Percentiles rank a stretch among this genome's conserved stretches.
Conservation (phyloP, 768 basidiomycete species). For the Leccinum incarnatum region DNA sequence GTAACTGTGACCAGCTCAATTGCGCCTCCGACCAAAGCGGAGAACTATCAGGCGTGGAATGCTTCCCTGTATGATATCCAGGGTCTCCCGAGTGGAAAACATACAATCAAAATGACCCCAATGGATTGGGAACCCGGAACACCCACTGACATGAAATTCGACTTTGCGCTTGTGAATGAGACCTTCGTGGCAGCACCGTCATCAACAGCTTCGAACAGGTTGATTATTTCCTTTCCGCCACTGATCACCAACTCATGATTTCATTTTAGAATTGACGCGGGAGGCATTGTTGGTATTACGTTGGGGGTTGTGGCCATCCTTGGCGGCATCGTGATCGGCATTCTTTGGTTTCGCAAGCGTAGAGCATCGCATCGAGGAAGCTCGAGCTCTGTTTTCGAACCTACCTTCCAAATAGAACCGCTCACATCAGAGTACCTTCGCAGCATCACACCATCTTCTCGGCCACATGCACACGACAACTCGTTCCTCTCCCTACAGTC, state of each 20-base stretch:
- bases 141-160: conserved; percentile 24
- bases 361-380: neutral
- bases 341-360: conserved; percentile 10
- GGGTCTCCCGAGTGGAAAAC: conserved; percentile 13
- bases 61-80: conserved; percentile 18
- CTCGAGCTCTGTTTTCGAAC: neutral
- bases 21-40: neutral
- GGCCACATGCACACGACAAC: neutral
- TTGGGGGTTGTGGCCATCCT: conserved; percentile 10
- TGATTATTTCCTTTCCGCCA: neutral
- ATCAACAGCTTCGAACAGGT: conserved; percentile 6
- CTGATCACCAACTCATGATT: conserved; percentile 4
- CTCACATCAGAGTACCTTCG: neutral
- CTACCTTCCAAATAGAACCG: conserved; percentile 1
- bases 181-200: conserved; percentile 9
- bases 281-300: conserved; percentile 8
- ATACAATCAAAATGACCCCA: conserved; percentile 22
- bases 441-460: neutral
- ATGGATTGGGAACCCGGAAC: conserved; percentile 17
- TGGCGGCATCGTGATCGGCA: neutral
- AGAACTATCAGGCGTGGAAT: conserved; percentile 19
- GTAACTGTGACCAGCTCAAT: conserved; percentile 3
- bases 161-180: conserved; percentile 26
- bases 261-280: conserved; percentile 8
- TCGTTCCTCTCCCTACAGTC: neutral